Percentiles rank a stretch among this genome's conserved stretches.
phyloP scores from a whole-genome alignment of 2,329 filamentous ascomycete genomes.

The Cercospora berteroae region DNA sequence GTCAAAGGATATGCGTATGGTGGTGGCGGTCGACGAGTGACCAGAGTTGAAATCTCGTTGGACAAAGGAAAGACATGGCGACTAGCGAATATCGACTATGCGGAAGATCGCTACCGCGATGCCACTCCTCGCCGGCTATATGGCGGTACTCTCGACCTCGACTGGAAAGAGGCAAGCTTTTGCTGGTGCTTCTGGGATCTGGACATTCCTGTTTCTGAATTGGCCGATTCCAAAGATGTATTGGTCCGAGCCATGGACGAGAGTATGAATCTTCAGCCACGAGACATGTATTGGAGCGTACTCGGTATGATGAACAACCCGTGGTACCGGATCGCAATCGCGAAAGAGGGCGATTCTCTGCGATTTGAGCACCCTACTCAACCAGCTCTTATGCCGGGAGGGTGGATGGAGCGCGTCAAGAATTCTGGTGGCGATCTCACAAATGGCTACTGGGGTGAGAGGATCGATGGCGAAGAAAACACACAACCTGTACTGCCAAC shows the following conservation, averaged over 20 bases:
- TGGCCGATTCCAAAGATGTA: conserved; percentile 67
- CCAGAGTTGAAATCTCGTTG: conserved; percentile 76
- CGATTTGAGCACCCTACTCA: conserved; percentile 88
- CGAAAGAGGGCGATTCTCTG: conserved; percentile 62
- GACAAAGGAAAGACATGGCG: conserved; percentile 80
- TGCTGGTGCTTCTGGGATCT: conserved; percentile 93
- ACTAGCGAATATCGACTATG: conserved; percentile 74
- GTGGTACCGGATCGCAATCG: conserved; percentile 81
- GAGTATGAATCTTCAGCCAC: conserved; percentile 77
- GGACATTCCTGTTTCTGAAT: conserved; percentile 61
- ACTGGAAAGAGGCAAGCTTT: conserved; percentile 76
- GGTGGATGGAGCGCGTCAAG: conserved; percentile 93
- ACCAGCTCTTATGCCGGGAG: conserved; percentile 70
- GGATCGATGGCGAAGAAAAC: conserved; percentile 52
- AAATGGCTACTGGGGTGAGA: conserved; percentile 85
- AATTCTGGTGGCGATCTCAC: conserved; percentile 74
- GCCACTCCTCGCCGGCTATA: conserved; percentile 64
- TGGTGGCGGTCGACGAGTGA: conserved; percentile 80
- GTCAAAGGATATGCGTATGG: conserved; percentile 82
- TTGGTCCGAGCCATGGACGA: conserved; percentile 89
- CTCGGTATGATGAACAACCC: conserved; percentile 98
- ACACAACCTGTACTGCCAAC: conserved; percentile 47
- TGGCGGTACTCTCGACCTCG: conserved; percentile 75
- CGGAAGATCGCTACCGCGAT: conserved; percentile 78
- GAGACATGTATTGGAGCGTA: conserved; percentile 95